Conservation (phyloP, 345 rosid species). For the Moricandia arvensis region DNA sequence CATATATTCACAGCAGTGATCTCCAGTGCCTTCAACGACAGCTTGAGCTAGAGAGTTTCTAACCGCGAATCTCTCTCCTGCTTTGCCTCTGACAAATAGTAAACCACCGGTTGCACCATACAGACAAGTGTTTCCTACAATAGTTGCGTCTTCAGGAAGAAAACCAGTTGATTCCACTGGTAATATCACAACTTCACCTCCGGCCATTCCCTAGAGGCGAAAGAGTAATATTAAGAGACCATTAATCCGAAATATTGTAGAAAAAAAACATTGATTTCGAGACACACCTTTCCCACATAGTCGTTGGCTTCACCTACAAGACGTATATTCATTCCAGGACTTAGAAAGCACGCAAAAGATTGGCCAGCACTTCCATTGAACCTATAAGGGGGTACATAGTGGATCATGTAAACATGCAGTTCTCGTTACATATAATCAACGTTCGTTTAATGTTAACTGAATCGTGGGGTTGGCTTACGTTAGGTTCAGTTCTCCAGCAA, state of each 20-base stretch:
- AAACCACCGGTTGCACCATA: slow-evolving; percentile 99
- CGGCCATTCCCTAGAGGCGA: slow-evolving; percentile 82
- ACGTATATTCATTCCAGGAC: slow-evolving; percentile 94
- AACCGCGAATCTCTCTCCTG: slow-evolving; percentile 98
- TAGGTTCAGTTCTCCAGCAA: slow-evolving; percentile 92
- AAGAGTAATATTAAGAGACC: background rate
- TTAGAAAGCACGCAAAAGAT: slow-evolving; percentile 92
- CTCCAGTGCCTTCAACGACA: slow-evolving; percentile 98
- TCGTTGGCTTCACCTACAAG: slow-evolving; percentile 98
- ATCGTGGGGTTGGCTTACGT: slow-evolving; percentile 51
- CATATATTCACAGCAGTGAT: slow-evolving; percentile 98
- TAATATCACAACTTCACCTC: slow-evolving; percentile 86
- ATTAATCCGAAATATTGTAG: background rate
- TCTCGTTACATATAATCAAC: slow-evolving; percentile 1
- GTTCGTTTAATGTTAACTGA: background rate
- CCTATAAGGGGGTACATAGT: slow-evolving; percentile 43
- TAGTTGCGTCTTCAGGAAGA: slow-evolving; percentile 86
- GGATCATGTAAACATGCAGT: background rate
- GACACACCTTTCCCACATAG: slow-evolving; percentile 90
- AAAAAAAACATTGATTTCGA: background rate
- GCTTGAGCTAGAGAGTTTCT: slow-evolving; percentile 95
- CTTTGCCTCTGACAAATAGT: slow-evolving; percentile 87
- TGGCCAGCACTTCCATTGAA: slow-evolving; percentile 97
- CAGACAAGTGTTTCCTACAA: slow-evolving; percentile 96
- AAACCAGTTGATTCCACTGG: slow-evolving; percentile 80